These are phyloP conservation scores for Thalassiosira hispida DNA, from an alignment of 352 stramenopile species.

Conservation along the genomic window DNA sequence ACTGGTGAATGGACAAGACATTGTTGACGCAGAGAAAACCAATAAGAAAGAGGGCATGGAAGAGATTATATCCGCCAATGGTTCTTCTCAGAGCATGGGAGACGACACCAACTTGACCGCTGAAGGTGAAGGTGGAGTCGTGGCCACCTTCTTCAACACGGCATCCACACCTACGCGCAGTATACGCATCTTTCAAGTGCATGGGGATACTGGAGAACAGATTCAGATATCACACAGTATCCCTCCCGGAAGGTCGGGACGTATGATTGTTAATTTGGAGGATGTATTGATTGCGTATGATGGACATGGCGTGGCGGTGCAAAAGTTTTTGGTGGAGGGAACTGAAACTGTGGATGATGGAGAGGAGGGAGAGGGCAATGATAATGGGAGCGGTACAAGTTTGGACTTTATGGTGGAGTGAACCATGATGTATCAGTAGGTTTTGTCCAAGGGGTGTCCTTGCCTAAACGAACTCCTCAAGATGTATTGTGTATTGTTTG, in stretches of 20 bases:
- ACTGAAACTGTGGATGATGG: no score
- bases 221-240: conserved; percentile 41
- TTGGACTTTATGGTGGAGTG: no score
- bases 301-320: conserved; percentile 38
- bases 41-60: neutral
- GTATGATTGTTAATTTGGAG: conserved; percentile 26
- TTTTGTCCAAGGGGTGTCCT: no score
- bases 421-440: no score
- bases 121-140: conserved; percentile 7
- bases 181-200: conserved; percentile 39
- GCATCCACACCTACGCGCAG: conserved; percentile 8
- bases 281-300: conserved; percentile 55
- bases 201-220: conserved; percentile 38
- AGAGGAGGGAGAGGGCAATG: no score
- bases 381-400: no score
- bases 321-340: conserved; percentile 50
- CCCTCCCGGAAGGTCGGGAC: conserved; percentile 35
- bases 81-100: neutral
- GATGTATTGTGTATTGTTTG: no score
- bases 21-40: neutral
- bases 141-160: conserved; percentile 49
- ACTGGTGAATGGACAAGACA: conserved; percentile 71
- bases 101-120: neutral
- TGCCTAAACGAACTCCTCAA: no score
- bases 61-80: neutral